phyloP scores from a whole-genome alignment of 2,329 filamentous ascomycete species.

The Colletotrichum magnum region DNA sequence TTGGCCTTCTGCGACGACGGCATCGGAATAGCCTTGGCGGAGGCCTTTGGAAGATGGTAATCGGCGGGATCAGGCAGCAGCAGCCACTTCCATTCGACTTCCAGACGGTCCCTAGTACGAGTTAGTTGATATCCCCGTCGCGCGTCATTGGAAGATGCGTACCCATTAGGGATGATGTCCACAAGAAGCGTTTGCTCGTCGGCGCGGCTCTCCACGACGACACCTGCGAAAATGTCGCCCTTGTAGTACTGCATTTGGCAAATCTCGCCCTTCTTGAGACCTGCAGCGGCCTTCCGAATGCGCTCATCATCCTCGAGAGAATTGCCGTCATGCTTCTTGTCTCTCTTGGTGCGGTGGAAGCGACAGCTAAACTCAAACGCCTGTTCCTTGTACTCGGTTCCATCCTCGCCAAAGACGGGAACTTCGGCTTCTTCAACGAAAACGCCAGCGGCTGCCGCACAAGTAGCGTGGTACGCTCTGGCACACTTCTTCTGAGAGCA shows the following conservation, averaged over 20 bases:
- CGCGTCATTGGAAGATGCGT: conserved; percentile 54
- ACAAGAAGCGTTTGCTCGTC: conserved; percentile 84
- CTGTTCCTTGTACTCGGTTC: conserved; percentile 91
- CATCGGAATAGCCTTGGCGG: conserved; percentile 79
- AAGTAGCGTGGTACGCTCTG: conserved; percentile 94
- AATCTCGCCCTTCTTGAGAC: conserved; percentile 79
- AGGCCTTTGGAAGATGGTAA: conserved; percentile 81
- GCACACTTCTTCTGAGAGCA: conserved; percentile 96
- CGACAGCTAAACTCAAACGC: conserved; percentile 95
- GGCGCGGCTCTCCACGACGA: conserved; percentile 85
- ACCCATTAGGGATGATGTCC: conserved; percentile 88
- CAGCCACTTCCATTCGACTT: conserved; percentile 89
- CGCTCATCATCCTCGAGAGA: conserved; percentile 78
- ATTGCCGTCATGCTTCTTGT: conserved; percentile 79
- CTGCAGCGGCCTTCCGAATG: conserved; percentile 77
- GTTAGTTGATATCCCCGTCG: conserved; percentile 55
- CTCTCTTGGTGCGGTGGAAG: conserved; percentile 91
- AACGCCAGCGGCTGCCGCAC: conserved; percentile 91
- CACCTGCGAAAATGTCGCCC: conserved; percentile 91
- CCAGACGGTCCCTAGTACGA: conserved; percentile 74
- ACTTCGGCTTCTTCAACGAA: conserved; percentile 90
- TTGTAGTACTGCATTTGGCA: conserved; percentile 89
- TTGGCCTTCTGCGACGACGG: conserved; percentile 74
- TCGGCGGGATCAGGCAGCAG: conserved; percentile 80
- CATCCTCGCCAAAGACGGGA: conserved; percentile 89